phyloP scores from a whole-genome alignment of 352 stramenopile species.

The Pythium volutum region DNA sequence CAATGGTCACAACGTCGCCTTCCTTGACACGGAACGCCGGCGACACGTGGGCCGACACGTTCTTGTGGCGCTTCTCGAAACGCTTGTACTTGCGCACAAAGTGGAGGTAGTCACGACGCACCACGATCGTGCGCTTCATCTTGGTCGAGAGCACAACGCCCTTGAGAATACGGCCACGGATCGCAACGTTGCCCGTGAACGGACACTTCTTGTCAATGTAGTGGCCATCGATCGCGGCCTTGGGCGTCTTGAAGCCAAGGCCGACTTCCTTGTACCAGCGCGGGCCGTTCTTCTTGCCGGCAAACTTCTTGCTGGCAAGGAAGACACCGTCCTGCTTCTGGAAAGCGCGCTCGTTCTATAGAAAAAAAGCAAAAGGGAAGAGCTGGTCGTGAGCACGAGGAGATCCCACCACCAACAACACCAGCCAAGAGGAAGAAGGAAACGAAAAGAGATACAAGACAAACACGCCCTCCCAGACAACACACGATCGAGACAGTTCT shows the following conservation, averaged over 20 bases:
- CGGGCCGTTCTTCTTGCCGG: constrained; percentile 93
- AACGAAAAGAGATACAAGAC: constrained; percentile 2
- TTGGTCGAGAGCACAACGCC: constrained; percentile 99
- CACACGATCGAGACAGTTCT: background rate
- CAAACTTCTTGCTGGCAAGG: constrained; percentile 95
- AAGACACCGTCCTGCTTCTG: constrained; percentile 99
- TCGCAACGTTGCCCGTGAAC: constrained; percentile 99
- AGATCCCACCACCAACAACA: background rate
- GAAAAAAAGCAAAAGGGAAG: background rate
- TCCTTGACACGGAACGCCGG: constrained; percentile 98
- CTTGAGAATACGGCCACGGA: constrained; percentile 98
- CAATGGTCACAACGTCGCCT: constrained; percentile 99
- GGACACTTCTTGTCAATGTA: constrained; percentile 99
- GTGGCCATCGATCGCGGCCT: constrained; percentile 91
- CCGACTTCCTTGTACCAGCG: constrained; percentile 97
- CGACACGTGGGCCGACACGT: constrained; percentile 97
- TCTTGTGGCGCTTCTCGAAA: constrained; percentile 99
- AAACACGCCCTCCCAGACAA: background rate
- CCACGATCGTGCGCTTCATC: constrained; percentile 99
- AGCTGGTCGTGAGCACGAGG: constrained; percentile 1
- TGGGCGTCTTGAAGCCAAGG: constrained; percentile 99
- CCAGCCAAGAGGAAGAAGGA: background rate
- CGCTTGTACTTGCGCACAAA: constrained; percentile 99
- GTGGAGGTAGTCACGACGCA: constrained; percentile 99
- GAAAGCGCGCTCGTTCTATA: constrained; percentile 99